Percentiles rank a stretch among this genome's conserved stretches.
Conservation (phyloP, 352 stramenopile species). For the Globisporangium emineosum region DNA sequence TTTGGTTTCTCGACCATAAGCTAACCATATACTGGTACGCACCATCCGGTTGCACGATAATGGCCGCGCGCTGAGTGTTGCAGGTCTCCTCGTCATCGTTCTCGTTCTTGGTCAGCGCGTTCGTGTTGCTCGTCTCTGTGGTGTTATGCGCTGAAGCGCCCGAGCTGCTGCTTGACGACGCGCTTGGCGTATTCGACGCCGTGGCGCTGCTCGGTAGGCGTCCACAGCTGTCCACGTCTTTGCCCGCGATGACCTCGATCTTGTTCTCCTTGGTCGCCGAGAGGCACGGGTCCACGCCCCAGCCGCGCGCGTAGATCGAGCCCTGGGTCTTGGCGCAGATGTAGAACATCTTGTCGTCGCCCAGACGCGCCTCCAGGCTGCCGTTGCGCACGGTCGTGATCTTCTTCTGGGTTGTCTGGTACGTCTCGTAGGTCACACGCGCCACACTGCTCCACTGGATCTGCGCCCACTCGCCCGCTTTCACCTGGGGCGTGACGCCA, state of each 20-base stretch:
- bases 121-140: background rate
- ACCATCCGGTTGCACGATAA: conserved; percentile 20
- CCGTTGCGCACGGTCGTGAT: conserved; percentile 32
- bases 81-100: conserved; percentile 22
- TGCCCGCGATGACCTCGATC: conserved; percentile 14
- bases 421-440: conserved; percentile 38
- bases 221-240: conserved; percentile 15
- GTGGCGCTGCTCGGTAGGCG: conserved; percentile 9
- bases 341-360: conserved; percentile 26
- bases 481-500: conserved; percentile 50
- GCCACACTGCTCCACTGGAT: conserved; percentile 30
- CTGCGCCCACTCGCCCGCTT: conserved; percentile 36
- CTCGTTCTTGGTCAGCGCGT: conserved; percentile 5
- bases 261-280: conserved; percentile 18
- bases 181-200: background rate
- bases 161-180: background rate
- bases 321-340: conserved; percentile 33
- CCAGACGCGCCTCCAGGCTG: conserved; percentile 25
- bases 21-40: background rate
- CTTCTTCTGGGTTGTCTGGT: conserved; percentile 31
- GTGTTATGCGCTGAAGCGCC: background rate
- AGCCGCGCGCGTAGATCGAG: conserved; percentile 32
- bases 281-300: conserved; percentile 32
- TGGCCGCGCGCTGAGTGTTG: conserved; percentile 31
- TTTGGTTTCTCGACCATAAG: background rate